phyloP scores from a whole-genome alignment of 257 asterid species.

The Solanum commersonii region DNA sequence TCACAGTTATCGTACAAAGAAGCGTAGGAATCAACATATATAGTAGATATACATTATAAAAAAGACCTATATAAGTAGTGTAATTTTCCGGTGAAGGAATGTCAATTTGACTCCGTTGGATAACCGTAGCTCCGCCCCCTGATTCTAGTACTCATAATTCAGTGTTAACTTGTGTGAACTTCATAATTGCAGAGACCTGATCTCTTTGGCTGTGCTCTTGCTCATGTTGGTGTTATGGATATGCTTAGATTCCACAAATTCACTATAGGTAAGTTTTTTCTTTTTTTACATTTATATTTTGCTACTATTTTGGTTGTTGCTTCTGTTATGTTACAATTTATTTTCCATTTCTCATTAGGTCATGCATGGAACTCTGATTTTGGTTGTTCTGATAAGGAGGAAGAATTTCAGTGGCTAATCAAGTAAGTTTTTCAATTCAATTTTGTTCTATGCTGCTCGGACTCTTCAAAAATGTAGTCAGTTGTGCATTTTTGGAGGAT shows the following conservation, averaged over 20 bases:
- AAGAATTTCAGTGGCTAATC: slow-evolving; percentile 82
- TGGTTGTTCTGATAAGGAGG: slow-evolving; percentile 94
- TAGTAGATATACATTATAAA: neutral
- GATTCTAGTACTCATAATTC: neutral
- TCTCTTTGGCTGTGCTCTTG: slow-evolving; percentile 94
- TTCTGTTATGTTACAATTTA: neutral
- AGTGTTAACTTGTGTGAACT: neutral
- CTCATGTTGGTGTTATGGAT: slow-evolving; percentile 99
- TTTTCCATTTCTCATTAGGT: slow-evolving; percentile 29
- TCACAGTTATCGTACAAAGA: neutral
- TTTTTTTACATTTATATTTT: neutral
- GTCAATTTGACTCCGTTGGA: neutral
- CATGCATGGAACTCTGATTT: slow-evolving; percentile 98
- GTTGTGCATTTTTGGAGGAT: neutral
- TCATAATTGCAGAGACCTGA: slow-evolving; percentile 74
- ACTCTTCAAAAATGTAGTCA: neutral
- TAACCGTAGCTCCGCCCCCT: neutral
- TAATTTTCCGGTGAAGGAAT: neutral
- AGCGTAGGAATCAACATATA: neutral
- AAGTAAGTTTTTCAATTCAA: slow-evolving; percentile 43
- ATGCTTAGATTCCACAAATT: slow-evolving; percentile 98
- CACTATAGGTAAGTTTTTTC: slow-evolving; percentile 61
- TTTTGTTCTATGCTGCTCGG: neutral
- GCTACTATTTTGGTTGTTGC: neutral
- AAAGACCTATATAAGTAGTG: neutral